Evolutionary conservation across 306 rosid species (phyloP).

Genomic region (Carpinus viminea): DNA sequence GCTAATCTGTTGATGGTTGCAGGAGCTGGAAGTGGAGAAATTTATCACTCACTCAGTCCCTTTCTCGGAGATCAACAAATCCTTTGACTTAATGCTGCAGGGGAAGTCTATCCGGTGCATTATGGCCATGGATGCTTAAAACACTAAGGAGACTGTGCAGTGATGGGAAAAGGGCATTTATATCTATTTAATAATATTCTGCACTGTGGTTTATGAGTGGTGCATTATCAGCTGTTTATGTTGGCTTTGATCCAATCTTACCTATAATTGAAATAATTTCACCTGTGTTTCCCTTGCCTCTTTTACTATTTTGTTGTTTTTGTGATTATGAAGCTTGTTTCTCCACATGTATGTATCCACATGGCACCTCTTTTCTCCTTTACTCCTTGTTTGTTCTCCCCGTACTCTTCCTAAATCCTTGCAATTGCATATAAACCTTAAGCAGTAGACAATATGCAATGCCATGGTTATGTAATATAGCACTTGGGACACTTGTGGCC

Average conservation of each 20-base stretch:
- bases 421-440: not conserved
- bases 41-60: constrained; percentile 71
- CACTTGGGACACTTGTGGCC: too few species aligned
- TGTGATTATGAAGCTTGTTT: not conserved
- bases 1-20: constrained; percentile 6
- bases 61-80: constrained; percentile 73
- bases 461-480: too few species aligned
- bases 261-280: not conserved
- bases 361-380: not conserved
- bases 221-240: not conserved
- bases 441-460: constrained; percentile 20
- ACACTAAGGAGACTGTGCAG: not conserved
- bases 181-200: too few species aligned
- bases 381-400: not conserved
- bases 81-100: constrained; percentile 64
- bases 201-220: not conserved
- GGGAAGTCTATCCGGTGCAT: constrained; percentile 74
- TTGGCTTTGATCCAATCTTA: too few species aligned
- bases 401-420: not conserved
- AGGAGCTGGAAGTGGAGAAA: constrained; percentile 80
- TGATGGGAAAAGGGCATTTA: not conserved
- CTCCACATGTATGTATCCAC: not conserved
- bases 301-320: not conserved
- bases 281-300: too few species aligned
- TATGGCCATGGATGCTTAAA: not conserved